Percentiles rank a stretch among this genome's conserved stretches.
Conservation (phyloP, 1,139 yeast genomes). For the Saccharomycopsis phalli region DNA sequence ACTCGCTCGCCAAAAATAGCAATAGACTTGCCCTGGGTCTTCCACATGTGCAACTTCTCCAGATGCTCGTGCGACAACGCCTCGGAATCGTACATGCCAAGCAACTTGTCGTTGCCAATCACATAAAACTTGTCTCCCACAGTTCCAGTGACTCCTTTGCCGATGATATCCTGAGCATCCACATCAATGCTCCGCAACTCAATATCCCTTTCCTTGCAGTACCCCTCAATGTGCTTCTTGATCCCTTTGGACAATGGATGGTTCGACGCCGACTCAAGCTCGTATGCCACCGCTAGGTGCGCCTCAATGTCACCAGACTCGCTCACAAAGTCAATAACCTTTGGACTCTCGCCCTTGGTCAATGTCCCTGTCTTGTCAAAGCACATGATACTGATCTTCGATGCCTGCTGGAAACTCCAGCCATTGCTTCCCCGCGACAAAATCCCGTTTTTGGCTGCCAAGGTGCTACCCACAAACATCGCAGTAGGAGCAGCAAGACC, state of each 20-base stretch:
- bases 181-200: slow-evolving; percentile 33
- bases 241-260: slow-evolving; percentile 66
- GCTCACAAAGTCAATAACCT: slow-evolving; percentile 32
- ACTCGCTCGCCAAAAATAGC: slow-evolving; percentile 31
- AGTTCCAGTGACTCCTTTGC: slow-evolving; percentile 48
- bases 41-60: slow-evolving; percentile 41
- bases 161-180: slow-evolving; percentile 44
- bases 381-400: slow-evolving; percentile 53
- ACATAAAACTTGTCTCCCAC: slow-evolving; percentile 31
- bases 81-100: slow-evolving; percentile 37
- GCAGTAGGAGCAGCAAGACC: slow-evolving; percentile 96
- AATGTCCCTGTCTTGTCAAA: slow-evolving; percentile 78
- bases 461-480: slow-evolving; percentile 80
- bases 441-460: slow-evolving; percentile 75
- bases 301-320: slow-evolving; percentile 20
- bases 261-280: slow-evolving; percentile 54
- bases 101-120: slow-evolving; percentile 57
- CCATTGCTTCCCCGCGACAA: slow-evolving; percentile 58
- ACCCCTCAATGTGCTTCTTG: slow-evolving; percentile 32
- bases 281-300: slow-evolving; percentile 34
- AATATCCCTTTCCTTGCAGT: slow-evolving; percentile 21
- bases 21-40: slow-evolving; percentile 53
- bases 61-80: slow-evolving; percentile 23
- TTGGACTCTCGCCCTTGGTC: slow-evolving; percentile 52
- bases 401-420: slow-evolving; percentile 71